phyloP scores from a whole-genome alignment of 768 basidiomycete genomes.

The Tulasnella sp. region DNA sequence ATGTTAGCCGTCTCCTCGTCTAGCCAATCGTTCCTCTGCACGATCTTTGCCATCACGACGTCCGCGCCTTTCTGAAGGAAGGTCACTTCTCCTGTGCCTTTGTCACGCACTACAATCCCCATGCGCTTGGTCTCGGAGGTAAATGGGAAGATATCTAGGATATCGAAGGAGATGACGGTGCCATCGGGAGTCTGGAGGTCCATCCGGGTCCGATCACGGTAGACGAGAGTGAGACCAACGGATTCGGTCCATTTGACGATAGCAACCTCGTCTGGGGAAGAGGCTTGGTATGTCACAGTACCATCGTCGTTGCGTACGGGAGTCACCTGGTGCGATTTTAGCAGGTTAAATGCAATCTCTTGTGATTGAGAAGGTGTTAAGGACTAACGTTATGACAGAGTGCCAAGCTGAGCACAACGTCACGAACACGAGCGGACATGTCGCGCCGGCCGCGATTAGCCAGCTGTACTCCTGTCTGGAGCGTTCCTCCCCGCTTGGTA shows the following conservation, averaged over 20 bases:
- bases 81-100: slow-evolving; percentile 58
- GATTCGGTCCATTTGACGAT: slow-evolving; percentile 97
- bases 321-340: slow-evolving; percentile 56
- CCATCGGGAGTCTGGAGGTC: slow-evolving; percentile 66
- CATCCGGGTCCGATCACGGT: slow-evolving; percentile 86
- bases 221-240: slow-evolving; percentile 78
- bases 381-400: slow-evolving; percentile 84
- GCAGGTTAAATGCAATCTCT: neutral
- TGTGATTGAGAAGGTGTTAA: no score
- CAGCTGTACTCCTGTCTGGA: slow-evolving; percentile 68
- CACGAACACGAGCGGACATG: slow-evolving; percentile 86
- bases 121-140: slow-evolving; percentile 98
- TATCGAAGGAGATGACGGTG: slow-evolving; percentile 55
- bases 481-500: slow-evolving; percentile 35
- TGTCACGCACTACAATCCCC: slow-evolving; percentile 90
- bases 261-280: slow-evolving; percentile 97
- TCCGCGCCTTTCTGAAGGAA: slow-evolving; percentile 98
- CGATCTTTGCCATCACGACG: slow-evolving; percentile 93
- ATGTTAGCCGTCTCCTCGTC: slow-evolving; percentile 98
- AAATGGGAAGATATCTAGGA: slow-evolving; percentile 94
- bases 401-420: slow-evolving; percentile 86
- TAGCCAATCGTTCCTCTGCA: slow-evolving; percentile 95
- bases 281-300: slow-evolving; percentile 92
- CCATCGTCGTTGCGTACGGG: slow-evolving; percentile 93
- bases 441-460: slow-evolving; percentile 81